Evolutionary conservation across 2,329 filamentous ascomycete species (phyloP).

Genomic region (Ophiocordyceps camponoti-floridani): DNA sequence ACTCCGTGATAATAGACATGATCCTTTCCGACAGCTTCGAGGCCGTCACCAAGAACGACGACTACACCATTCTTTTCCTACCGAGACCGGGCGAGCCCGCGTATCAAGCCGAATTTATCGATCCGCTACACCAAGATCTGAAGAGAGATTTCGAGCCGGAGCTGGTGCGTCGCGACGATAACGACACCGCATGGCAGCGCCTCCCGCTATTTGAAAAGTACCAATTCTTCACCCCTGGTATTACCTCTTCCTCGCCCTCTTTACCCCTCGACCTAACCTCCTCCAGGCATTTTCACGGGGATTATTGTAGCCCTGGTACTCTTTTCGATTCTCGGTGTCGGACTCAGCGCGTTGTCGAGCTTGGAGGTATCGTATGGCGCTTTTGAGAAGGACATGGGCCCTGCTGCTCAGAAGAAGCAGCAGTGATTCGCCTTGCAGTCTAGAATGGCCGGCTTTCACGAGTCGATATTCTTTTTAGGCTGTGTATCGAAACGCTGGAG

Average conservation of each 20-base stretch:
- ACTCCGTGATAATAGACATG: conserved; percentile 21
- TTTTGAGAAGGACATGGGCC: conserved; percentile 91
- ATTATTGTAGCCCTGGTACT: conserved; percentile 54
- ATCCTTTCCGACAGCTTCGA: conserved; percentile 31
- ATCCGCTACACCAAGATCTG: conserved; percentile 50
- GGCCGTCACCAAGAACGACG: conserved; percentile 17
- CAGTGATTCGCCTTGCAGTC: conserved; percentile 7
- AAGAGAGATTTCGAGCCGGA: conserved; percentile 36
- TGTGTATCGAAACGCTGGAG: conserved; percentile 6
- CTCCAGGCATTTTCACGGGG: conserved; percentile 72
- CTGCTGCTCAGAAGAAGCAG: conserved; percentile 68
- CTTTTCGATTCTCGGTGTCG: conserved; percentile 61
- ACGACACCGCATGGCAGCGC: conserved; percentile 20
- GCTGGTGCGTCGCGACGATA: conserved; percentile 16
- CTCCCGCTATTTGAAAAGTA: conserved; percentile 73
- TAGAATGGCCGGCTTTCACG: neutral
- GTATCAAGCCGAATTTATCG: conserved; percentile 50
- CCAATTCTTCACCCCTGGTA: conserved; percentile 82
- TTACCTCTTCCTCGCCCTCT: neutral
- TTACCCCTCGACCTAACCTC: neutral
- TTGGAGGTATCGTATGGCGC: conserved; percentile 84
- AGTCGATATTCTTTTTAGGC: neutral
- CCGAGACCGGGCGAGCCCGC: conserved; percentile 38
- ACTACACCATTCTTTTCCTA: conserved; percentile 61
- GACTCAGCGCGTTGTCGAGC: conserved; percentile 56